Base-by-base conservation (phyloP, 129 eudicot species). In the Chrysanthemum lavandulifolium region DNA sequence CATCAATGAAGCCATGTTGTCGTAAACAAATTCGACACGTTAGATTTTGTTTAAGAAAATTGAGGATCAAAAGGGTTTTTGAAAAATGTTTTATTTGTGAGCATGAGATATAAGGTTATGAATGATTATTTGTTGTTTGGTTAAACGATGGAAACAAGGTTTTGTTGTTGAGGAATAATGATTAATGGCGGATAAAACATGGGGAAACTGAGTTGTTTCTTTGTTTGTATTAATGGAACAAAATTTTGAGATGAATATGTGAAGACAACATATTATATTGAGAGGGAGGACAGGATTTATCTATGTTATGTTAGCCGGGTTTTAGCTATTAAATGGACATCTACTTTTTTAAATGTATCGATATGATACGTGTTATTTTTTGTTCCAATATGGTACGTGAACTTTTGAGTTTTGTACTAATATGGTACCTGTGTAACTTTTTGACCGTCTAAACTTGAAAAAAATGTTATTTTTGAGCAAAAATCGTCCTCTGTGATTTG, bases 181-280 rank as follows among this genome's bases (percentile, higher is more conserved):
- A 72, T 36, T 67, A 67, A 57, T 64, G 76, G 73, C 87, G 86
- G 94, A 80, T 72, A 58, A 54, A 53, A 36, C 84, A 71, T 36
- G 77, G 77, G 61, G 66, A 65, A 7, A 68, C 11, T 27, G 76
- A 45, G 60, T 56, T 61, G 57, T 59, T 52, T 11, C 9, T 23
- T 79, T 57, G 69, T 66, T 56, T 73, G 69, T 14, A 70, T 76
- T 36, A 70, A 52, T 62, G 72, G 60, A 71, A 70, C 66, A 61
- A 77, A 53, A 3, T 2, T 18, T 61, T 71, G 55, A 66, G 7
- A 78, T 71, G 72, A 25, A 70, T 52, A 2, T 57, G n/a, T n/a
- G n/a, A n/a, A n/a, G n/a, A n/a, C n/a, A 65, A 40, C 7, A 48
- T 65, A 45, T 25, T 16, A 62, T 27, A 73, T 15, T 18, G 45